A percentile compares a stretch with the other conserved stretches of the same genome.
These are phyloP conservation scores for Xylariaceae sp. DNA, from an alignment of 2,329 filamentous ascomycete genomes.

Conservation along the genomic window DNA sequence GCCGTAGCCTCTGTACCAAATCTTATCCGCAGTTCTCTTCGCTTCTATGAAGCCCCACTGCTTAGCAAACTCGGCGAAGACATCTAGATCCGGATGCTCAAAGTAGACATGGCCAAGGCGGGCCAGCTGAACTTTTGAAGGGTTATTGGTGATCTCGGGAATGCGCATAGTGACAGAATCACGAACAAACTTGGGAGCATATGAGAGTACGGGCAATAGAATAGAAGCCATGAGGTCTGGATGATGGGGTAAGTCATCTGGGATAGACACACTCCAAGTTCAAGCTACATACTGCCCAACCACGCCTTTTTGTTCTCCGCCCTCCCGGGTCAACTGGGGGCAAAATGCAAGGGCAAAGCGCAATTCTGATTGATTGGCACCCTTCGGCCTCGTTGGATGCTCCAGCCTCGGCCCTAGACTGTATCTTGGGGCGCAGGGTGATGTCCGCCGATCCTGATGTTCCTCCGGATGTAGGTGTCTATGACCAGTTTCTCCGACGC, in stretches of 20 bases:
- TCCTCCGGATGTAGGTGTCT: too few species aligned
- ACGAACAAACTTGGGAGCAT: conserved; percentile 9
- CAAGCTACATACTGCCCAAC: too few species aligned
- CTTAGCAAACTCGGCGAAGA: conserved; percentile 23
- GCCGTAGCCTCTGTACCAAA: conserved; percentile 51
- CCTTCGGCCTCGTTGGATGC: too few species aligned
- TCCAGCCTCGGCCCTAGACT: too few species aligned
- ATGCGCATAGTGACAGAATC: conserved; percentile 20
- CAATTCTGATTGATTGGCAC: too few species aligned
- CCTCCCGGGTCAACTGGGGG: too few species aligned
- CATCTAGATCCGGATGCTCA: conserved; percentile 28
- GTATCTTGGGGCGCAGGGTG: too few species aligned
- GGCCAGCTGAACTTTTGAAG: conserved; percentile 22
- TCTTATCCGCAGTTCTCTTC: conserved; percentile 26
- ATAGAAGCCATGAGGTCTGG: conserved; percentile 7
- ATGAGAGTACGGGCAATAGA: conserved; percentile 5
- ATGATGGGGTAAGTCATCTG: background rate
- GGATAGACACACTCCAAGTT: too few species aligned
- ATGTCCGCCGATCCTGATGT: too few species aligned
- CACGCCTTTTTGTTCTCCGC: too few species aligned
- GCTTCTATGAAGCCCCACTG: conserved; percentile 30
- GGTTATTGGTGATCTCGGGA: conserved; percentile 18
- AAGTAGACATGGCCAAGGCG: conserved; percentile 23
- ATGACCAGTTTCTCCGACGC: too few species aligned
- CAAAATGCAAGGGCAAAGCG: too few species aligned